phyloP scores from a whole-genome alignment of 305 asterid species.

The Fraxinus angustifolia region DNA sequence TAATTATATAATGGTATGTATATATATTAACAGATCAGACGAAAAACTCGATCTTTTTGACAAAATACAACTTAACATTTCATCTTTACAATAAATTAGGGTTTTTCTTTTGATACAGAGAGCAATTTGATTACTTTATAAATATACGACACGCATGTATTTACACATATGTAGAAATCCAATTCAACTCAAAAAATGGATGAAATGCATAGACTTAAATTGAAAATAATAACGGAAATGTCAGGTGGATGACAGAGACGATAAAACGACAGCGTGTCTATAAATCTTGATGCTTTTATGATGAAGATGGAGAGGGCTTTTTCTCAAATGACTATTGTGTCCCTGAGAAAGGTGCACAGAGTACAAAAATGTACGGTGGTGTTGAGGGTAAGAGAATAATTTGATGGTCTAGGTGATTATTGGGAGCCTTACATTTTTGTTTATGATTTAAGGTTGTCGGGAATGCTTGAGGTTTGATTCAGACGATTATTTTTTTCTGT shows the following conservation, averaged over 20 bases:
- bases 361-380: neutral
- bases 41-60: neutral
- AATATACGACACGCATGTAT: neutral
- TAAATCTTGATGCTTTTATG: neutral
- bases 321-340: neutral
- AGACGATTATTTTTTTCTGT: neutral
- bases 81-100: conserved; percentile 19
- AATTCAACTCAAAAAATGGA: neutral
- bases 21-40: conserved; percentile 26
- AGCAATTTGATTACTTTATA: neutral
- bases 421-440: neutral
- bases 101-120: conserved; percentile 14
- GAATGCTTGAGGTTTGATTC: neutral
- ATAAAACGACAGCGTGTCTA: neutral
- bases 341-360: neutral
- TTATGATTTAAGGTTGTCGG: neutral
- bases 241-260: neutral
- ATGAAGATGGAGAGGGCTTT: neutral
- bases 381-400: neutral
- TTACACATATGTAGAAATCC: neutral
- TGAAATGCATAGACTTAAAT: neutral
- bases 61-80: neutral
- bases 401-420: neutral
- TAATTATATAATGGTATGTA: neutral
- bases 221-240: neutral